These are phyloP conservation scores for Lantana camara DNA, from an alignment of 257 asterid genomes.

Conservation along the genomic window DNA sequence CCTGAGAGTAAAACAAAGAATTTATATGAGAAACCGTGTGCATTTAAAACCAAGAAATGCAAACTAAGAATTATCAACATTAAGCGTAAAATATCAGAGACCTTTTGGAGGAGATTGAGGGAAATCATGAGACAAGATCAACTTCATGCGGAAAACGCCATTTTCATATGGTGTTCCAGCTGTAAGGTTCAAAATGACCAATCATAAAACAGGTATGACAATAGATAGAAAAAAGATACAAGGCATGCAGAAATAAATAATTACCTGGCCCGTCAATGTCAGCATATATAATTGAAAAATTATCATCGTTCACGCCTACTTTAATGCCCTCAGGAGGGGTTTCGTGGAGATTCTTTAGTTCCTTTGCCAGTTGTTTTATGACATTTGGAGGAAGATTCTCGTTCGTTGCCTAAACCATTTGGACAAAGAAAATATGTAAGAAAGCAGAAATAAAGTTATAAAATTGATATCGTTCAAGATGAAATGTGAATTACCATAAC, in stretches of 20 bases:
- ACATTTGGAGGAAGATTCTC: constrained; percentile 97
- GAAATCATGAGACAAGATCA: constrained; percentile 84
- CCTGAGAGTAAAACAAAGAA: constrained; percentile 46
- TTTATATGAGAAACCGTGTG: not conserved
- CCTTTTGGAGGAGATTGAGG: constrained; percentile 97
- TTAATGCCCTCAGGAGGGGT: constrained; percentile 98
- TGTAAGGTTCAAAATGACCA: constrained; percentile 44
- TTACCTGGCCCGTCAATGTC: constrained; percentile 97
- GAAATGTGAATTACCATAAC: constrained; percentile 41
- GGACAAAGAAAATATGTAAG: constrained; percentile 18
- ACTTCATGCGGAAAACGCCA: constrained; percentile 89
- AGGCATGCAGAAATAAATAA: constrained; percentile 13
- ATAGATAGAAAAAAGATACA: constrained; percentile 11
- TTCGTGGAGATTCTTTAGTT: constrained; percentile 91
- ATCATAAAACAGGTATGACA: constrained; percentile 24
- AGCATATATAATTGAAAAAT: constrained; percentile 83
- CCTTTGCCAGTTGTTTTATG: constrained; percentile 86
- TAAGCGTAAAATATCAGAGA: constrained; percentile 31
- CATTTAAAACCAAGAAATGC: not conserved
- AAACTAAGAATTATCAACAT: constrained; percentile 2
- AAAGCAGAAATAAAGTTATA: not conserved
- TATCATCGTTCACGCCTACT: constrained; percentile 88
- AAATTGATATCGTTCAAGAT: not conserved
- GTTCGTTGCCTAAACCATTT: constrained; percentile 69
- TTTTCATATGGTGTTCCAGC: constrained; percentile 98